Evolutionary conservation across 2,329 filamentous ascomycete species (phyloP), one percentile per base, ranked within the genome.

Genomic region (Biscogniauxia marginata): DNA sequence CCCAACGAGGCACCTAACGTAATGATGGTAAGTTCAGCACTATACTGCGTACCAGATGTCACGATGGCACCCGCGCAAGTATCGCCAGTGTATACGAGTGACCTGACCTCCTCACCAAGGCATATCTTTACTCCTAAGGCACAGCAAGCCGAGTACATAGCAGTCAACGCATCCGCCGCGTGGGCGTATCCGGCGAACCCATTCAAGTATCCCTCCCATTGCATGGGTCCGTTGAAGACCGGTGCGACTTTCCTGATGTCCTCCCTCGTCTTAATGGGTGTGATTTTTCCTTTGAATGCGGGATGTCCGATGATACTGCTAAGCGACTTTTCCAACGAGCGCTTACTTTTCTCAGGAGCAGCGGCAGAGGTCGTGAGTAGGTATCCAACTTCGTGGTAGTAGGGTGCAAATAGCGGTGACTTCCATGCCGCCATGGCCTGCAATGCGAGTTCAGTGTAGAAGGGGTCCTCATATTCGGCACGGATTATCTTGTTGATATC

Each of bases 401-500:
- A 75, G 0, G 82, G 81, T 0, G 77, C 75, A 53, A 80, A 84
- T 2, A 84, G 65, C 2, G 80, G 79, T 0, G 70, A 67, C 2
- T 78, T 76, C 82, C 82, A 85, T 16, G 74, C 77, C 21, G 73
- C 63, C 9, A 84, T 79, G 0, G 83, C 81, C 74, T 82, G 71
- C 53, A 84, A 70, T 1, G 82, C 77, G 46, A 84, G 64, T 2
- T 82, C 73, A 0, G 81, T 80, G 56, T 86, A 85, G 54, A 82
- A 83, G 0, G 74, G 72, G 56, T 84, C 81, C 58, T 83, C 80
- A 56, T 85, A 85, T 60, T 85, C 82, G 4, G 78, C 81, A 2
- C 83, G 76, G 34, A 86, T 73, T 54, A 86, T 85, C 67, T 86
- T 86, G 66, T 86, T 86, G 22, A 86, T 65, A 59, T 86, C 82